phyloP scores from a whole-genome alignment of 177 flowering plant genomes.

The Vitis hybrid region DNA sequence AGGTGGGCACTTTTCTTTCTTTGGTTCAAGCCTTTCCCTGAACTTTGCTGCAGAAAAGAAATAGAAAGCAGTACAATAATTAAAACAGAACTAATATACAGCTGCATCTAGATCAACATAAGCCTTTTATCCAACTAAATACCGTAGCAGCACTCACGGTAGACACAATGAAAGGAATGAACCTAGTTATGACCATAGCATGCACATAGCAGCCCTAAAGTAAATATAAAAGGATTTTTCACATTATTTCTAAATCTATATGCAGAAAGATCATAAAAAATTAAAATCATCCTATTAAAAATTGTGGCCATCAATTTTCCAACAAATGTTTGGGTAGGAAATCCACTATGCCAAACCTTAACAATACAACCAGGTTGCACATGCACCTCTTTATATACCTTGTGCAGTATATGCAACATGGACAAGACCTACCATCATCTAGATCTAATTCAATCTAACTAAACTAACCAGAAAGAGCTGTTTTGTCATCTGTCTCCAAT shows the following conservation, averaged over 20 bases:
- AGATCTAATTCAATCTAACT: background rate
- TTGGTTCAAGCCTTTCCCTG: conserved; percentile 89
- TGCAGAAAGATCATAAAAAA: no score
- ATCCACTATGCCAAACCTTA: background rate
- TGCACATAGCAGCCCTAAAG: no score
- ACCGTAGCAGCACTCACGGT: background rate
- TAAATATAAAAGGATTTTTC: no score
- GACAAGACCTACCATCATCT: background rate
- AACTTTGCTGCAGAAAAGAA: conserved; percentile 73
- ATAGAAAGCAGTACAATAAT: conserved; percentile 4
- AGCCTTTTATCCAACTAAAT: background rate
- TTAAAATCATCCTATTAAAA: background rate
- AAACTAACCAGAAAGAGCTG: conserved; percentile 89
- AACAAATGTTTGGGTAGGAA: background rate
- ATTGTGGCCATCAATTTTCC: background rate
- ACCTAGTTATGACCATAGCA: no score
- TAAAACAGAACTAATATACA: background rate
- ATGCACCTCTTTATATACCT: background rate
- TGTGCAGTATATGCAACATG: background rate
- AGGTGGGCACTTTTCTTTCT: conserved; percentile 81
- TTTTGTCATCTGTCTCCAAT: conserved; percentile 96
- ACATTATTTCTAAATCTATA: no score
- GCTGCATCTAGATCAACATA: background rate
- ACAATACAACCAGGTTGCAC: background rate
- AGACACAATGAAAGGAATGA: no score